Base-by-base conservation (phyloP, 2,329 filamentous ascomycete species). In the Penicillium sp. region DNA sequence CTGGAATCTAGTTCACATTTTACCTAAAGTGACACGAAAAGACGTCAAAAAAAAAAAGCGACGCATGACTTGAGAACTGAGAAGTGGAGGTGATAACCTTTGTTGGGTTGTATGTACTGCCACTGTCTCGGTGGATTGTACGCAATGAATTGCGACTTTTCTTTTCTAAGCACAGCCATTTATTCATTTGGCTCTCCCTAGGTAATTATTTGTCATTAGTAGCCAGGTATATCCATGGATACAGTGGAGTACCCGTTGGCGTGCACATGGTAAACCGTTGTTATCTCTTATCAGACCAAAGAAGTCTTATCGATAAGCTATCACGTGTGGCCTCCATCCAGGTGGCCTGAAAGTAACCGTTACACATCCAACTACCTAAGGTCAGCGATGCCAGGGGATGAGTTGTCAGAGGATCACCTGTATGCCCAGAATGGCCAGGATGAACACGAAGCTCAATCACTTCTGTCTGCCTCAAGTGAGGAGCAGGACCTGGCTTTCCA, bases 351-450 rank as follows among this genome's bases (percentile, higher is more conserved):
- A 65, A 61, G 61, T 57, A 65, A 45, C 40, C 16, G 43, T 40
- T 21, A 21, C 39, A 33, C 43, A 53, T 47, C 7, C 21, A 41
- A 57, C 43, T 47, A 53, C 43, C 23, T 16, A 68, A 49, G 63
- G 62, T 70, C 70, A 75, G 74, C 70, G 65, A 78, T 78, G 75
- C 70, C 71, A 65, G 68, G 67, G 67, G 74, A 74, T 72, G 74
- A 76, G 65, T 68, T 63, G 68, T 63, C 63, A 50, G 61, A 69
- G 66, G 66, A 65, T 68, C 68, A 68, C 58, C 62, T 69, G 63
- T 65, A 65, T 68, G 72, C 69, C 57, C 65, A 60, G 55, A 58
- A 68, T 63, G 68, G 62, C 55, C 63, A 63, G 54, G 58, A 65
- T 55, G 68, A 64, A 47, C 61, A 69, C 39, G 74, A 76, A 65